Percentiles rank a stretch among this genome's conserved stretches.
These are phyloP conservation scores for Whalleya microplaca DNA, from an alignment of 2,329 filamentous ascomycete species.

Conservation along the genomic window DNA sequence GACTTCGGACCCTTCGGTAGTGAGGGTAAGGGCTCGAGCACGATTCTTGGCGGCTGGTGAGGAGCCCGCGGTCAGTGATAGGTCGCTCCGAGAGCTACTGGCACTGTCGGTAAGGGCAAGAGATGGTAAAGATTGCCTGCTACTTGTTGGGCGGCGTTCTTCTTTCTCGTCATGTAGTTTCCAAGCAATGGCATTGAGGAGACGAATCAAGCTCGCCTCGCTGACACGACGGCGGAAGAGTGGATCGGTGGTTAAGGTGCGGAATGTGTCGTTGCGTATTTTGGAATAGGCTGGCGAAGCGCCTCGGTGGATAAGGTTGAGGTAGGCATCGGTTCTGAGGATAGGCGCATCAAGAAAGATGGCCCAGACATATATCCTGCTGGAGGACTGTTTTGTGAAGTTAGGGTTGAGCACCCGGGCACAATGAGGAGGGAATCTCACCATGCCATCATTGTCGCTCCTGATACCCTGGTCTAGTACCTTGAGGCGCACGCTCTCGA, in stretches of 20 bases:
- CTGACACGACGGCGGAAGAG: slow-evolving; percentile 94
- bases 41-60: slow-evolving; percentile 54
- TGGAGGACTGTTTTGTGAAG: slow-evolving; percentile 67
- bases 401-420: slow-evolving; percentile 9
- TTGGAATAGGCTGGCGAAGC: slow-evolving; percentile 95
- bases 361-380: slow-evolving; percentile 95
- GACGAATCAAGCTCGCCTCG: slow-evolving; percentile 89
- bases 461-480: slow-evolving; percentile 77
- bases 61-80: slow-evolving; percentile 45
- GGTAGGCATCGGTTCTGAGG: slow-evolving; percentile 84
- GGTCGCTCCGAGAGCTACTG: slow-evolving; percentile 43
- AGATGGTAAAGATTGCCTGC: slow-evolving; percentile 33
- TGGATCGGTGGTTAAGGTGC: slow-evolving; percentile 94
- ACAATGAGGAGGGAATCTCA: slow-evolving; percentile 42
- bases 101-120: slow-evolving; percentile 38
- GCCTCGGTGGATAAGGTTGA: slow-evolving; percentile 87
- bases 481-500: slow-evolving; percentile 73
- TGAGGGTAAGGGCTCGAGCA: slow-evolving; percentile 61
- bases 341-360: slow-evolving; percentile 88
- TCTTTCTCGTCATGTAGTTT: slow-evolving; percentile 79
- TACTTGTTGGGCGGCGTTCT: slow-evolving; percentile 41
- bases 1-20: slow-evolving; percentile 66
- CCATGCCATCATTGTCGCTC: slow-evolving; percentile 81
- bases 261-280: slow-evolving; percentile 97
- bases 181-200: slow-evolving; percentile 96